Percentiles rank a stretch among this genome's conserved stretches.
These are phyloP conservation scores for Penicillium sp. DNA, from an alignment of 2,329 filamentous ascomycete species.

Conservation along the genomic window DNA sequence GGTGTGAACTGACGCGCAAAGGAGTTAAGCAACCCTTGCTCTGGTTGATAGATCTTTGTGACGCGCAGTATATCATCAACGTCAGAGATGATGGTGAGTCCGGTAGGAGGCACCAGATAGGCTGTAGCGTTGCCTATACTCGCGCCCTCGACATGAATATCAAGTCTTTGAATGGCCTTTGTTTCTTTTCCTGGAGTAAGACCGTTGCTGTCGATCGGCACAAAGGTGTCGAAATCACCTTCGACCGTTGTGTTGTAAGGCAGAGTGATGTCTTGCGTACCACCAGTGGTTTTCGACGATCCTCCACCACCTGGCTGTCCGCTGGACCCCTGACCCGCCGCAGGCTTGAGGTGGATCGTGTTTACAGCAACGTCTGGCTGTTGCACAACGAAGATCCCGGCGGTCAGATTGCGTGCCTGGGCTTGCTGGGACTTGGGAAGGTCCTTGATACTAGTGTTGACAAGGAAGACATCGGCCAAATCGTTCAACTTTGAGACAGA, in stretches of 20 bases:
- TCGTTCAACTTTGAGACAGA: conserved; percentile 61
- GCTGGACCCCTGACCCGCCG: conserved; percentile 53
- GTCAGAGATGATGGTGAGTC: conserved; percentile 70
- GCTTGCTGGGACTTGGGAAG: conserved; percentile 58
- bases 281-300: conserved; percentile 46
- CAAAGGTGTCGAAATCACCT: conserved; percentile 71
- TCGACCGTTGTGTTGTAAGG: conserved; percentile 63
- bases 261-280: conserved; percentile 59
- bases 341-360: conserved; percentile 51
- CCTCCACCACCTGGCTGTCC: conserved; percentile 22
- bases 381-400: conserved; percentile 71
- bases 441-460: conserved; percentile 59
- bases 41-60: conserved; percentile 74
- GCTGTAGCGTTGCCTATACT: conserved; percentile 68
- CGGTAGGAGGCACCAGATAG: conserved; percentile 67
- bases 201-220: conserved; percentile 57
- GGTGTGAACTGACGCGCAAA: conserved; percentile 67
- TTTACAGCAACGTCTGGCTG: conserved; percentile 50
- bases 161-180: conserved; percentile 61
- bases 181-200: conserved; percentile 64
- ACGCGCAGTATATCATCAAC: conserved; percentile 78
- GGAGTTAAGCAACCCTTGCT: conserved; percentile 70
- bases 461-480: conserved; percentile 66
- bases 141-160: conserved; percentile 63
- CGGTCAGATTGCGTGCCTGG: conserved; percentile 70